Percentiles rank a stretch among this genome's conserved stretches.
These are phyloP conservation scores for Borovskyia barvae DNA, from an alignment of 208 protist species.

Conservation along the genomic window DNA sequence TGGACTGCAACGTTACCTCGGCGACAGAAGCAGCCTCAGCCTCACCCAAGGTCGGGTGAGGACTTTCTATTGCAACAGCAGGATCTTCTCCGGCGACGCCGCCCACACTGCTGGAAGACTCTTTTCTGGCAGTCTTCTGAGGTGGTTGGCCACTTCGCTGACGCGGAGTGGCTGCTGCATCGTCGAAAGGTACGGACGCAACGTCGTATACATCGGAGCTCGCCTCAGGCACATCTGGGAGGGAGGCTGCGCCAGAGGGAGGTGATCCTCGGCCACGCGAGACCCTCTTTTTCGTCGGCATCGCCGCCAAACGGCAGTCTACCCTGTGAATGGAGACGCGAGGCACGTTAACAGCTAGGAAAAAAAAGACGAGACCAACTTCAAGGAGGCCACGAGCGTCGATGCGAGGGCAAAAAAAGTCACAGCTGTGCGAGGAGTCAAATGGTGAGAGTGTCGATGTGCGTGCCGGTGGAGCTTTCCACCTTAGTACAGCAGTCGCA, in stretches of 20 bases:
- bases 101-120: constrained; percentile 7
- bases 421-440: no score
- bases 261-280: background rate
- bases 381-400: no score
- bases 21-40: constrained; percentile 32
- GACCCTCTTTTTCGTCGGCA: constrained; percentile 1
- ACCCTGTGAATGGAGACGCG: no score
- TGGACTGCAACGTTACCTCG: constrained; percentile 41
- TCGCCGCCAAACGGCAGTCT: no score
- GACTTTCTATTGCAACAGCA: background rate
- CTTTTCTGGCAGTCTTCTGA: constrained; percentile 18
- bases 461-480: no score
- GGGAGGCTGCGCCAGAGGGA: background rate
- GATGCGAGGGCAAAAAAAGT: no score
- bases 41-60: constrained; percentile 18
- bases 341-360: no score
- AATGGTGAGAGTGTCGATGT: no score
- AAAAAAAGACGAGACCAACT: no score
- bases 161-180: constrained; percentile 3
- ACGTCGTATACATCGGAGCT: constrained; percentile 19
- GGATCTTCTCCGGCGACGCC: no score
- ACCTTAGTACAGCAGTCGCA: no score
- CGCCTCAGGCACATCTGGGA: background rate
- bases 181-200: constrained; percentile 25
- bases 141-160: background rate